A percentile compares a stretch with the other conserved stretches of the same genome.
Conservation (phyloP, 2,329 filamentous ascomycete species). For the Dothistroma septosporum region DNA sequence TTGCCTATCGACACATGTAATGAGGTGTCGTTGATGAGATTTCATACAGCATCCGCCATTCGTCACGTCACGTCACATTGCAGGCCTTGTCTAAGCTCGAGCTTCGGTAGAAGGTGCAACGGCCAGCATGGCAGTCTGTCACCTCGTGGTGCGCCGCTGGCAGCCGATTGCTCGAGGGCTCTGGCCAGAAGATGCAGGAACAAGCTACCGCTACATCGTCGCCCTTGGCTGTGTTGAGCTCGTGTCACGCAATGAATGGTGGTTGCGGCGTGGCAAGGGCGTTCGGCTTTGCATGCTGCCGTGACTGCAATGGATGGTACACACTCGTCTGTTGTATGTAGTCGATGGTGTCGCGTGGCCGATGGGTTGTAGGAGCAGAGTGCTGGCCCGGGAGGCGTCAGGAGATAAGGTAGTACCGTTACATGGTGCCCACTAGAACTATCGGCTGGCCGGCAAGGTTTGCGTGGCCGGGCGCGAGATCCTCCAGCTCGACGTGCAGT, state of each 20-base stretch:
- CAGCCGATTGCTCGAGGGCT: slow-evolving; percentile 4
- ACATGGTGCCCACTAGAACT: slow-evolving; percentile 1
- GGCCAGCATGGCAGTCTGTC: slow-evolving; percentile 1
- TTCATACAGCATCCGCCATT: neutral
- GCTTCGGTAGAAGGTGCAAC: slow-evolving; percentile 1
- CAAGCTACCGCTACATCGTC: neutral
- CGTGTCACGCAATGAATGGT: neutral
- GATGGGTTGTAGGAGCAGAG: neutral
- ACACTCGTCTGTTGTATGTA: slow-evolving; percentile 10
- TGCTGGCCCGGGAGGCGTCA: neutral
- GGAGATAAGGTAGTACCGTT: slow-evolving; percentile 1
- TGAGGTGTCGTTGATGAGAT: neutral
- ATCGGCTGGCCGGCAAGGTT: neutral
- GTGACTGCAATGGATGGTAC: slow-evolving; percentile 13
- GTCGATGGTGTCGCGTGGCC: slow-evolving; percentile 3
- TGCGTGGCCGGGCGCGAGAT: too few relatives aligned
- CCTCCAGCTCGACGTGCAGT: too few relatives aligned
- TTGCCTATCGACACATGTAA: neutral
- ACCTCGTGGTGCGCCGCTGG: slow-evolving; percentile 16
- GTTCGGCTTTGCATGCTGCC: neutral
- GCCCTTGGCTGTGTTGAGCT: slow-evolving; percentile 1
- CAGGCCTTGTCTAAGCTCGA: neutral
- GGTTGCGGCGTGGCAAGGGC: slow-evolving; percentile 2
- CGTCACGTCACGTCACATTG: neutral
- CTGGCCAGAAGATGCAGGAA: neutral